Evolutionary conservation across 192 early-diverging fungal species (phyloP), one percentile per base, ranked within the genome.

Genomic region (Thoreauomyces humboldtii): DNA sequence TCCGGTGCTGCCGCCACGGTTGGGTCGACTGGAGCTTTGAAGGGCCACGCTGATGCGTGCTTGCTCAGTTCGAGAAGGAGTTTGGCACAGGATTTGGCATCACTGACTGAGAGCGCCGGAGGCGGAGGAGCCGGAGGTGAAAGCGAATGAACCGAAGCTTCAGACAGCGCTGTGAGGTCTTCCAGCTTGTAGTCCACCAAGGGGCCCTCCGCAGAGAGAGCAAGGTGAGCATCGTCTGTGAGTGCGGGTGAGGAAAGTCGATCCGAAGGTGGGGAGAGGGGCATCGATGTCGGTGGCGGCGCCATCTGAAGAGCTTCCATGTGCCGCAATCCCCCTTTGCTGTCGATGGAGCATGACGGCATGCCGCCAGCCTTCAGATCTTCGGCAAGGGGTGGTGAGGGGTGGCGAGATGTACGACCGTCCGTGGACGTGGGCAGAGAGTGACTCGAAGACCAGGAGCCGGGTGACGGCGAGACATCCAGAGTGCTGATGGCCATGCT

Each of bases 1-100:
- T 93, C 89, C 0, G 88, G 82, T 0, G 82, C 87, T 25, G 48
- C 46, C 19, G 33, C 42, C 2, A 25, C 42, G 9, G 67, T 60
- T 14, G 76, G 76, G 43, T 77, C 72, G 7, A 77, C 76, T 7
- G 76, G 76, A 7, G 19, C 22, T 6, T 70, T 63, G 48, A 77
- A 77, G 0, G 59, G 71, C 67, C 64, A 65, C 15, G 75, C 67
- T 9, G 61, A 15, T 7, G 22, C 29, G 59, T 77, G 75, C 35
- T 61, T 53, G 32, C 67, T 50, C 7, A 73, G 47, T 14, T 41
- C 36, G 14, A 41, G 9, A 3, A 76, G 60, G 41, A 76, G 19
- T 11, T 43, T 29, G 21, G 25, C 7, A 36, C 72, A 73, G 0
- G 35, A 0, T 32, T 73, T 73, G 29, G 34, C 11, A 4, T 73